Evolutionary conservation across 345 rosid genomes (phyloP), one percentile per base, ranked within the genome.

Genomic region (Mangifera indica): DNA sequence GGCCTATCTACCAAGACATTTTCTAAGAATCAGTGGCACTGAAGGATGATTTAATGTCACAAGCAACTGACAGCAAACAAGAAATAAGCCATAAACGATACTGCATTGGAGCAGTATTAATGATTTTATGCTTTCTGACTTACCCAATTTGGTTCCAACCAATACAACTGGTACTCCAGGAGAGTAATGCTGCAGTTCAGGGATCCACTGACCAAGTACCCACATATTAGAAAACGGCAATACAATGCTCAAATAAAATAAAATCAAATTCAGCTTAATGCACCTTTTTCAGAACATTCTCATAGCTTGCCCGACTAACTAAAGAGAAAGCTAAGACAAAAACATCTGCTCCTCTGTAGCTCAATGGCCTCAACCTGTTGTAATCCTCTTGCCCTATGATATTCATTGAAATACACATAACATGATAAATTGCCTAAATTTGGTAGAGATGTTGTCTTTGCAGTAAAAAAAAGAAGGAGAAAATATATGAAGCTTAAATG

Each of bases 241-340:
- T 40, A 32, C 21, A 73, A 10, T 20, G 51, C 55, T 29, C 29
- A 48, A 25, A 66, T 56, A 49, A 72, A 60, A 21, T 25, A 69
- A 67, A 68, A 53, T 37, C 56, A 10, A n/a, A 10, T 25, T 46
- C 24, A 22, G 52, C 44, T 14, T 54, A 24, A 52, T 74, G 64
- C 55, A 94, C 99, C 99, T 94, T 94, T 79, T 94, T 94, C 3
- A 86, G 84, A 61, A 94, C 86, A 78, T 94, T 94, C 82, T 94
- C 99, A 29, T 92, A 92, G 83, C 98, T 94, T 8, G 99, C 97
- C 67, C 96, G 90, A 81, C 97, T 94, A 70, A 94, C 95, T 71
- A 94, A 81, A n/a, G 99, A 94, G 88, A 92, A 94, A 76, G 98
- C 91, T 80, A 94, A 85, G 81, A 94, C 98, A 76, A 94, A 94